Percentiles rank a stretch among this genome's conserved stretches.
phyloP scores from a whole-genome alignment of 805 yeast genomes.

The Kodamaea kakaduensis region DNA sequence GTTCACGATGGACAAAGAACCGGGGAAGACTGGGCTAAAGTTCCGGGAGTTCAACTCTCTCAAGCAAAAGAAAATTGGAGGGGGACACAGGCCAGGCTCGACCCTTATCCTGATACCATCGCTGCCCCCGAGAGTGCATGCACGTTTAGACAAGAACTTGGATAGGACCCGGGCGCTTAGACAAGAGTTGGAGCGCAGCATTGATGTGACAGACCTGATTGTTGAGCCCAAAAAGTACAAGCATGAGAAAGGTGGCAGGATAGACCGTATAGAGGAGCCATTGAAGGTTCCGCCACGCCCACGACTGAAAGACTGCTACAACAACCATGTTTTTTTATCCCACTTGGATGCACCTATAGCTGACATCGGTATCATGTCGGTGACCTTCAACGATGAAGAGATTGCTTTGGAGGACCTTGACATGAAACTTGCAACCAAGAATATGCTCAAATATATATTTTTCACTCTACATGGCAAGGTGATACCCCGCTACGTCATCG shows the following conservation, averaged over 20 bases:
- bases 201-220: not conserved
- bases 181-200: constrained; percentile 1
- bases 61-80: constrained; percentile 2
- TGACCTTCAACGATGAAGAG: constrained; percentile 1
- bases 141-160: not conserved
- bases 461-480: constrained; percentile 7
- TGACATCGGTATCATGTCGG: constrained; percentile 4
- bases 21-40: constrained; percentile 3
- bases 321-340: constrained; percentile 2
- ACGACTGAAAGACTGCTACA: constrained; percentile 2
- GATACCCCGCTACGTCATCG: constrained; percentile 5
- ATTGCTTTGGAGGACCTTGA: not conserved
- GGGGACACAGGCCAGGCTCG: constrained; percentile 1
- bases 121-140: not conserved
- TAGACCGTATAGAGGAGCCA: not conserved
- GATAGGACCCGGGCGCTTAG: not conserved
- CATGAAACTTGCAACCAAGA: not conserved
- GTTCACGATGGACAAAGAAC: too few relatives aligned
- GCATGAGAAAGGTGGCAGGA: not conserved
- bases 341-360: not conserved
- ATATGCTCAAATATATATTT: constrained; percentile 4
- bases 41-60: constrained; percentile 4
- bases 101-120: not conserved
- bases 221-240: not conserved
- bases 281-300: not conserved